Evolutionary conservation across 2,329 filamentous ascomycete genomes (phyloP), one percentile per base, ranked within the genome.

Genomic region (Ampelomyces quisqualis): DNA sequence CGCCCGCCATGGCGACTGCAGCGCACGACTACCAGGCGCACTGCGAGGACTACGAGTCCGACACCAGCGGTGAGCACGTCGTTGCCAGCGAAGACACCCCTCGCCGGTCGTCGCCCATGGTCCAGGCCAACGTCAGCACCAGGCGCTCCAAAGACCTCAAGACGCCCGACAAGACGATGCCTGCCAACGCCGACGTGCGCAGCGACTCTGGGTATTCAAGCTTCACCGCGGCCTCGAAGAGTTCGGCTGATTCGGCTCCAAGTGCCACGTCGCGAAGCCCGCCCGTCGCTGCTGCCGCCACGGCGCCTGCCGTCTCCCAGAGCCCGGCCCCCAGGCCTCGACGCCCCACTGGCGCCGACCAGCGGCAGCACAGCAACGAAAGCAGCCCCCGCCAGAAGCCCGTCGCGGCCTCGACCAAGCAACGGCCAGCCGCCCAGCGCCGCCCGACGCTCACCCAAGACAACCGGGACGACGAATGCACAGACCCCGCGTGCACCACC

Each of bases 151-250:
- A 64, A 23, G 54, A 64, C 53, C 35, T 70, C 55, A 56, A 60
- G 51, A 47, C 56, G 55, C n/a, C n/a, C n/a, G 53, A 58, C 51
- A 63, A 60, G 58, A 45, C 58, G 43, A 53, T 51, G 43, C 45
- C 47, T 24, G 40, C 52, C 49, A 64, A 65, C 52, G 67, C 70
- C 45, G 75, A 79, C 64, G 69, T 71, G 58, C 73, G 74, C 54
- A 80, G 76, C 67, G 80, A 84, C 67, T 81, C 79, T 52, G 79
- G 79, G 56, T 82, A 82, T 71, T 81, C 77, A 49, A 81, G 78
- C 70, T 73, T 75, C 58, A 79, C 77, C 56, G 73, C 72, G 52
- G 73, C 75, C 49, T 75, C 76, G 47, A 69, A 73, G 65, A 68
- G 64, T 58, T 74, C 75, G 69, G 73, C 74, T 73, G 68, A 77